Conservation (phyloP, 106 monocot genomes). For the Posidonia australis region DNA sequence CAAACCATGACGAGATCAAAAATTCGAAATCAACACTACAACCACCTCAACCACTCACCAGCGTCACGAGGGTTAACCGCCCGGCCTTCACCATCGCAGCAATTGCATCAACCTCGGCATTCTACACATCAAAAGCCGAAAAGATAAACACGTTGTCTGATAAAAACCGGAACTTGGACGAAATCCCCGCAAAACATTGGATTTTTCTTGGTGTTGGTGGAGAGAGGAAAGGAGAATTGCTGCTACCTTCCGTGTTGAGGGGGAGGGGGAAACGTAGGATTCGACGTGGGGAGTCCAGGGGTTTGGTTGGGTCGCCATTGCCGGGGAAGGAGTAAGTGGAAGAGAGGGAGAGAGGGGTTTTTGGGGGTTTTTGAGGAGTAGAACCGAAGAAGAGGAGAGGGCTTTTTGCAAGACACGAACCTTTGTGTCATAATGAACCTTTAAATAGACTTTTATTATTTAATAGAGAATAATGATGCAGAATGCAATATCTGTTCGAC, state of each 20-base stretch:
- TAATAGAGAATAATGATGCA: too few relatives aligned
- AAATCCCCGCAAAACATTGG: too few relatives aligned
- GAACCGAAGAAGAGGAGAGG: too few relatives aligned
- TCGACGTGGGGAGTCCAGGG: constrained; percentile 61
- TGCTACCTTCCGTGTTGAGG: constrained; percentile 30
- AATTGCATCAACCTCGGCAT: constrained; percentile 40
- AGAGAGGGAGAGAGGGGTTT: constrained; percentile 5
- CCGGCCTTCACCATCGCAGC: constrained; percentile 48
- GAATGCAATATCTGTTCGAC: too few relatives aligned
- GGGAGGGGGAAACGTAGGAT: constrained; percentile 44
- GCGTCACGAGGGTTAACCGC: constrained; percentile 36
- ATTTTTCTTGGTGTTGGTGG: too few relatives aligned
- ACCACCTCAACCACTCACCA: constrained; percentile 29
- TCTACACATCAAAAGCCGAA: constrained; percentile 25
- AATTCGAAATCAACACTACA: background rate
- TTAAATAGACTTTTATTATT: too few relatives aligned
- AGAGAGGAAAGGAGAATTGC: background rate
- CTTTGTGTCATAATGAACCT: too few relatives aligned
- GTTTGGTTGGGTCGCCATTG: constrained; percentile 31
- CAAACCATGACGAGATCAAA: constrained; percentile 1
- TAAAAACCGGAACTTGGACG: background rate
- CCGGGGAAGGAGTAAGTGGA: constrained; percentile 1
- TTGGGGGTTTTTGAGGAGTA: background rate
- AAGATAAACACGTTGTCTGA: background rate
- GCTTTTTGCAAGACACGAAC: too few relatives aligned